phyloP scores from a whole-genome alignment of 805 yeast species.

The Yarrowia sp. region DNA sequence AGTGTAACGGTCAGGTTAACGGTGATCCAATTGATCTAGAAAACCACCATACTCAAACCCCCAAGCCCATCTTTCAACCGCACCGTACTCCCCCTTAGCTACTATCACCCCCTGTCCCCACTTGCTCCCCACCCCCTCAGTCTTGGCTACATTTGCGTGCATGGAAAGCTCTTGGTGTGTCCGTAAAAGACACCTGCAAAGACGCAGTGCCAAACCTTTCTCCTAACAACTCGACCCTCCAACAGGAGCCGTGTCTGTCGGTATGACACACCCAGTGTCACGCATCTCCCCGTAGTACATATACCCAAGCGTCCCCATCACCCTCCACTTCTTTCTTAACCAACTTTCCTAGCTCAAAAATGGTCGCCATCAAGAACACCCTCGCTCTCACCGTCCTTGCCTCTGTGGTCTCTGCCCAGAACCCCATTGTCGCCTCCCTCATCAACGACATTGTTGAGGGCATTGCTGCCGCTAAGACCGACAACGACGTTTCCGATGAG shows the following conservation, averaged over 20 bases:
- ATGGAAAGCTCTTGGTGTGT: constrained; percentile 9
- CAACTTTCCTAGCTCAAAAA: neutral
- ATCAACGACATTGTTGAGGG: constrained; percentile 25
- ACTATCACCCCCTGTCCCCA: neutral
- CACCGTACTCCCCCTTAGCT: neutral
- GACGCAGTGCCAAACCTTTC: constrained; percentile 27
- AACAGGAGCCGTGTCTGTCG: too few relatives aligned
- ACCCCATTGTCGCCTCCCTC: constrained; percentile 35
- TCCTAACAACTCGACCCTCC: neutral
- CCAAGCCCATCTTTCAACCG: too few relatives aligned
- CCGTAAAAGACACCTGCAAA: constrained; percentile 21
- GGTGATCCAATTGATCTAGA: too few relatives aligned
- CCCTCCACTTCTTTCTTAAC: neutral
- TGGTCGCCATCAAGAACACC: constrained; percentile 37
- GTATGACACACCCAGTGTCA: too few relatives aligned
- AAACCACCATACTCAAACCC: too few relatives aligned
- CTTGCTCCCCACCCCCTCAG: constrained; percentile 35
- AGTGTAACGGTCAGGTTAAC: too few relatives aligned
- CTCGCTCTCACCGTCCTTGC: constrained; percentile 30
- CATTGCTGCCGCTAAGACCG: constrained; percentile 38
- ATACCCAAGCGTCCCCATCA: neutral
- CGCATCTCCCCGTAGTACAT: neutral
- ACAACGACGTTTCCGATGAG: constrained; percentile 22
- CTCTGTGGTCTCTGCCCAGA: constrained; percentile 34
- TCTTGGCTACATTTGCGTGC: constrained; percentile 32